Evolutionary conservation across 768 basidiomycete genomes (phyloP).

Genomic region (Leccinum truebloodii): DNA sequence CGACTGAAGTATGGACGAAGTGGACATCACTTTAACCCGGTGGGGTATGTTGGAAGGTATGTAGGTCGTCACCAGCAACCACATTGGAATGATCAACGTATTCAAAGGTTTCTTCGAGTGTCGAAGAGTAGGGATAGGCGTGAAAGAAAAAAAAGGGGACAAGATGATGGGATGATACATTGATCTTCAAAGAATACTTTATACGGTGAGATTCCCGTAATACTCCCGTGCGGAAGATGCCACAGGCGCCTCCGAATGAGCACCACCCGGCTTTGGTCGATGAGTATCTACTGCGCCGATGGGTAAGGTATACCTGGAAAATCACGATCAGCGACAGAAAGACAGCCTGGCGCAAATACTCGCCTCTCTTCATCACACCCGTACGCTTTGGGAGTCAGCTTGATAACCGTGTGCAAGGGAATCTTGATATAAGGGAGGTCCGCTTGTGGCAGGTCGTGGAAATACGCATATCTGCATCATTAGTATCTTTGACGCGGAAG

Average conservation of each 20-base stretch:
- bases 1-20: neutral
- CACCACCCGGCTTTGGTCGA: slow-evolving; percentile 53
- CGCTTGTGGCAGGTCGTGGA: slow-evolving; percentile 86
- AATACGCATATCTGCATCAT: slow-evolving; percentile 85
- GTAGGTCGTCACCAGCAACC: neutral
- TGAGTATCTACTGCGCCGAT: slow-evolving; percentile 96
- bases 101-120: neutral
- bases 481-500: neutral
- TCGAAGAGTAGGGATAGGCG: neutral
- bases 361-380: slow-evolving; percentile 97
- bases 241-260: slow-evolving; percentile 22
- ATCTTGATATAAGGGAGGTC: slow-evolving; percentile 99
- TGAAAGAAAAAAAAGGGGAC: neutral
- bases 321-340: slow-evolving; percentile 2
- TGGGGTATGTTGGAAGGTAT: neutral
- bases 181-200: neutral
- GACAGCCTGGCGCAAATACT: slow-evolving; percentile 6
- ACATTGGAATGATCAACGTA: neutral
- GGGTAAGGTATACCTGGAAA: slow-evolving; percentile 75
- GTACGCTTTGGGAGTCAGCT: slow-evolving; percentile 96
- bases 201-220: slow-evolving; percentile 26
- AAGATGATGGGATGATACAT: neutral
- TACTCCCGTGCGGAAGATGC: slow-evolving; percentile 38
- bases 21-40: neutral
- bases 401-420: slow-evolving; percentile 95